Conservation (phyloP, 176 grass and related monocot genomes). For the Hordeum marinum region DNA sequence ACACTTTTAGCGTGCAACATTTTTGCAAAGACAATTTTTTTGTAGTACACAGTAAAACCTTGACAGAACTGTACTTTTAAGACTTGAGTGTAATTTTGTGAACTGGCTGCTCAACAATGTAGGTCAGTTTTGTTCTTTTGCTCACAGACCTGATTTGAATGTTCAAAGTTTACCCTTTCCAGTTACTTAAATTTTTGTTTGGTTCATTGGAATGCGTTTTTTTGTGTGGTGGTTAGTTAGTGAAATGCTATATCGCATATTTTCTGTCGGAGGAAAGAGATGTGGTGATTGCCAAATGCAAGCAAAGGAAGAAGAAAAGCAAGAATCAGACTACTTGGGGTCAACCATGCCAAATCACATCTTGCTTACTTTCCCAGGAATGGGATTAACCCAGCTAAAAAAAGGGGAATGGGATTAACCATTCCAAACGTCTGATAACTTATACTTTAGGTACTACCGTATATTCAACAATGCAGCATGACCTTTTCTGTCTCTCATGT, state of each 20-base stretch:
- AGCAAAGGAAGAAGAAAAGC: background rate
- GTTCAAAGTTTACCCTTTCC: background rate
- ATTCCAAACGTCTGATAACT: background rate
- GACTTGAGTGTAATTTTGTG: too few species aligned
- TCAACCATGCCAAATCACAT: background rate
- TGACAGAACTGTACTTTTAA: background rate
- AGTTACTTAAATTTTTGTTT: background rate
- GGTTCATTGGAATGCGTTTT: background rate
- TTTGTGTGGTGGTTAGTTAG: background rate
- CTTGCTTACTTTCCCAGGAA: background rate
- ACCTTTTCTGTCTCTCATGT: background rate
- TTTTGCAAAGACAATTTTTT: background rate
- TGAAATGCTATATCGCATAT: background rate
- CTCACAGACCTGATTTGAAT: too few species aligned
- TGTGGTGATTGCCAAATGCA: background rate
- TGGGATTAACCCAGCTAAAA: too few species aligned
- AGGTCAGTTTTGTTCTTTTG: too few species aligned
- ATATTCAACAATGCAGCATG: background rate
- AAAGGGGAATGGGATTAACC: background rate
- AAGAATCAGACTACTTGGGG: background rate
- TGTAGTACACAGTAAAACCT: background rate
- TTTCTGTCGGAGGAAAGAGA: background rate
- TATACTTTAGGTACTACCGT: background rate
- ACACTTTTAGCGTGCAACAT: background rate
- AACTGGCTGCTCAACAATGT: too few species aligned